A percentile compares a stretch with the other conserved stretches of the same genome.
These are phyloP conservation scores for Garcia nutans DNA, from an alignment of 345 rosid species.

Conservation along the genomic window DNA sequence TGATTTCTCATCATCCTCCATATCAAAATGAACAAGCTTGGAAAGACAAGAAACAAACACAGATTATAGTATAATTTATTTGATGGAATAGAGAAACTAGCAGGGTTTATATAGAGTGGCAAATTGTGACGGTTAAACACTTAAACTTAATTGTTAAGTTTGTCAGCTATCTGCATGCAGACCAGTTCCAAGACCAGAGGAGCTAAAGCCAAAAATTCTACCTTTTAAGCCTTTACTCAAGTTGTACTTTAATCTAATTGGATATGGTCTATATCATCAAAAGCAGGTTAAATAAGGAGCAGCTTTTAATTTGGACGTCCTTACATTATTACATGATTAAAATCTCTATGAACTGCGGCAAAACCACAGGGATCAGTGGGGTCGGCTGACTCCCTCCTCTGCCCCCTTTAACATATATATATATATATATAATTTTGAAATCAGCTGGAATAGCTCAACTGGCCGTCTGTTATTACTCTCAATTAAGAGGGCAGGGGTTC, in stretches of 20 bases:
- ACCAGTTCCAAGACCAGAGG: not conserved
- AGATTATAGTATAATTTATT: not conserved
- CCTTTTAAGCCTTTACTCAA: too few relatives aligned
- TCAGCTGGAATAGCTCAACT: too few relatives aligned
- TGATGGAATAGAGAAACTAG: not conserved
- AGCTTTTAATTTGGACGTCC: too few relatives aligned
- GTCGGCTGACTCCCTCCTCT: too few relatives aligned
- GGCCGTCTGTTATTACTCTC: too few relatives aligned
- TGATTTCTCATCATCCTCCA: constrained; percentile 33
- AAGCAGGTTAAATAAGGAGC: not conserved
- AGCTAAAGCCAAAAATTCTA: not conserved
- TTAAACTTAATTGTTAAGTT: not conserved
- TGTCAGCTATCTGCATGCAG: not conserved
- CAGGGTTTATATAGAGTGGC: not conserved
- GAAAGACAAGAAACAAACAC: not conserved
- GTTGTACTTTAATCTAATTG: not conserved
- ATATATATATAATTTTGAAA: too few relatives aligned
- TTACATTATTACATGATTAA: too few relatives aligned
- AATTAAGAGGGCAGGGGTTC: too few relatives aligned
- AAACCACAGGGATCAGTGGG: too few relatives aligned
- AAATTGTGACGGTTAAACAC: not conserved
- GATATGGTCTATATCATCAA: not conserved
- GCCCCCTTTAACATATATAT: too few relatives aligned
- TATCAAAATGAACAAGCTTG: not conserved
- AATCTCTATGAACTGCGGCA: too few relatives aligned